Percentiles rank a stretch among this genome's conserved stretches.
Evolutionary conservation across 2,329 filamentous ascomycete species (phyloP).

Genomic region (Didymella lethalis): DNA sequence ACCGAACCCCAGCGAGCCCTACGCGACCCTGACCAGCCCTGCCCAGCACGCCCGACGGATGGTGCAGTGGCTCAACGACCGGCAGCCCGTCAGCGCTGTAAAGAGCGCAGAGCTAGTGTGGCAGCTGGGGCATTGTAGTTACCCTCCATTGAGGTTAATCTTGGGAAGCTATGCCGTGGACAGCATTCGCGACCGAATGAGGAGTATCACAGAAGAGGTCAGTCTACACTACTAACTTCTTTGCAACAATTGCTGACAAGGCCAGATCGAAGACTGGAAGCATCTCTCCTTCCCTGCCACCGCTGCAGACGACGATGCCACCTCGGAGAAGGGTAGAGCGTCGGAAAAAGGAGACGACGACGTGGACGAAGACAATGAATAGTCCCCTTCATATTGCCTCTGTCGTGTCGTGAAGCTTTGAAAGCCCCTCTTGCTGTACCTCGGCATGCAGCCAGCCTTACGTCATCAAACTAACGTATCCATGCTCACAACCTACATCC

Average conservation of each 20-base stretch:
- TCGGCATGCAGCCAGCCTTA: slow-evolving; percentile 31
- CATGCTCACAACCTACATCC: not conserved
- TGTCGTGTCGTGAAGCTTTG: not conserved
- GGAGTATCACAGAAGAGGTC: slow-evolving; percentile 92
- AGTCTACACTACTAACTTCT: slow-evolving; percentile 8
- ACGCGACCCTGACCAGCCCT: slow-evolving; percentile 78
- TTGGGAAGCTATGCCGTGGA: slow-evolving; percentile 94
- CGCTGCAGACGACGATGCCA: slow-evolving; percentile 32
- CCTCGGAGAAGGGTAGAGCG: slow-evolving; percentile 30
- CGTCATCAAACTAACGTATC: slow-evolving; percentile 30
- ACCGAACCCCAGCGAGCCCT: slow-evolving; percentile 76
- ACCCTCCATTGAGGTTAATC: slow-evolving; percentile 85
- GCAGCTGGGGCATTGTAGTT: slow-evolving; percentile 93
- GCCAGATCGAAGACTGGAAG: slow-evolving; percentile 41
- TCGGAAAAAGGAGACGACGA: slow-evolving; percentile 31
- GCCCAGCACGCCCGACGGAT: slow-evolving; percentile 89
- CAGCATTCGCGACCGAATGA: slow-evolving; percentile 87
- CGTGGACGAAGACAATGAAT: slow-evolving; percentile 31
- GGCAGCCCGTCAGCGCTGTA: slow-evolving; percentile 89
- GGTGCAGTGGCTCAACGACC: slow-evolving; percentile 92
- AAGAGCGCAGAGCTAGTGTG: slow-evolving; percentile 94
- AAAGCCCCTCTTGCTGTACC: slow-evolving; percentile 19
- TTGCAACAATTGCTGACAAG: not conserved
- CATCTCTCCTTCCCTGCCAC: slow-evolving; percentile 35
- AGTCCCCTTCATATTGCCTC: not conserved